Base-by-base conservation (phyloP, 495 filamentous ascomycete species). In the Podospora anserina region DNA sequence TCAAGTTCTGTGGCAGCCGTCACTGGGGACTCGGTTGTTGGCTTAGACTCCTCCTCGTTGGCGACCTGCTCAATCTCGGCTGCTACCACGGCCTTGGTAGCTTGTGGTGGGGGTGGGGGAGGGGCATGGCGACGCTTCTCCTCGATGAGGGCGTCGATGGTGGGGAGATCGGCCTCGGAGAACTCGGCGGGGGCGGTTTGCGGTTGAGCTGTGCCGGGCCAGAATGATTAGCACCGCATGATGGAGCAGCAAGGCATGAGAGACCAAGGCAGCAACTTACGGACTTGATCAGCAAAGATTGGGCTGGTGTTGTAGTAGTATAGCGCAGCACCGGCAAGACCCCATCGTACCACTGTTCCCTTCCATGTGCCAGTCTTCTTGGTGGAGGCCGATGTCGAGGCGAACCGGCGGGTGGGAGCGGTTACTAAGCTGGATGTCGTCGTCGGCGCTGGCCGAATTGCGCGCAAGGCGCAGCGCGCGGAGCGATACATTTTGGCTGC, bases 301-400 rank as follows among this genome's bases (percentile, higher is more conserved):
- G 86, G 86, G 77, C 88, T 93, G 55, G 93, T 97, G 80, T 93
- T 94, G 78, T 97, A 99, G 76, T 89, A 97, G 82, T 97, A 99
- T 39, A 97, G 77, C n/a, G 87, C 86, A 26, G 82, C 93, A 62
- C 78, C 81, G n/a, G 92, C 93, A 59, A 95, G 72, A 65, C 88
- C 92, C 85, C 92, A 89, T 78, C 94, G 85, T 66, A 83, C 72
- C 7, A 81, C 83, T n/a, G 87, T 84, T 72, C 86, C 91, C 85
- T 92, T 97, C 93, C 91, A 97, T 74, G 88, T 90, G 75, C 92
- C 85, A 79, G 88, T 91, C 79, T 88, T 90, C 72, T 88, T 83
- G 64, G 81, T 74, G 4, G 88, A 80, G 64, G 91, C 82, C 71
- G 87, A 82, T 65, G 91, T 92, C 82, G 88, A 91, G 78, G 90